Evolutionary conservation across 176 grass and related monocot genomes (phyloP).

Genomic region (Puccinellia tenuiflora): DNA sequence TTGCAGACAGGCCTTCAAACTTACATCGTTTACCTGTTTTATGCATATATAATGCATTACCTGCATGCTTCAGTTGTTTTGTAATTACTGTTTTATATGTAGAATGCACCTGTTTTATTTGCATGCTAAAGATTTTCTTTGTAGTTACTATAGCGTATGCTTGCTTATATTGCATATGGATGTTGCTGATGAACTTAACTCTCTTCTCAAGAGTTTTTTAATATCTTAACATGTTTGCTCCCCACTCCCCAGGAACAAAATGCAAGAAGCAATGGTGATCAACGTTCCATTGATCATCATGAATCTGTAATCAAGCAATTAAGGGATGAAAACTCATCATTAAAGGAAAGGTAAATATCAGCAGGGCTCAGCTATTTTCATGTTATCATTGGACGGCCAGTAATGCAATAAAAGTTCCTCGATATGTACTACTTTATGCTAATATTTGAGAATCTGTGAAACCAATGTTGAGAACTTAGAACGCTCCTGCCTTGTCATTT

Average conservation of each 20-base stretch:
- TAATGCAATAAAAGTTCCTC: neutral
- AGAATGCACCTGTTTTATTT: neutral
- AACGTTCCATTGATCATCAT: conserved; percentile 1
- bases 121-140: neutral
- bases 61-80: neutral
- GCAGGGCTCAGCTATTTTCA: conserved; percentile 4
- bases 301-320: conserved; percentile 50
- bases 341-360: conserved; percentile 75
- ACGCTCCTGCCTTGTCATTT: neutral
- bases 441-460: neutral
- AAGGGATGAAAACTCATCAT: conserved; percentile 63
- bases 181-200: neutral
- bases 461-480: neutral
- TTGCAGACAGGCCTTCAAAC: neutral
- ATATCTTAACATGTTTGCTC: conserved; percentile 18
- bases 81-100: conserved; percentile 1
- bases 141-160: neutral
- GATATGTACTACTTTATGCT: neutral
- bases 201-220: neutral
- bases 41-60: neutral
- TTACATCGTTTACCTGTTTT: conserved; percentile 4
- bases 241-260: conserved; percentile 32
- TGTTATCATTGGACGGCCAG: neutral
- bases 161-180: conserved; percentile 2
- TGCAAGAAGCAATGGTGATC: conserved; percentile 24